phyloP scores from a whole-genome alignment of 805 yeast species.

The Hanseniaspora vineae region DNA sequence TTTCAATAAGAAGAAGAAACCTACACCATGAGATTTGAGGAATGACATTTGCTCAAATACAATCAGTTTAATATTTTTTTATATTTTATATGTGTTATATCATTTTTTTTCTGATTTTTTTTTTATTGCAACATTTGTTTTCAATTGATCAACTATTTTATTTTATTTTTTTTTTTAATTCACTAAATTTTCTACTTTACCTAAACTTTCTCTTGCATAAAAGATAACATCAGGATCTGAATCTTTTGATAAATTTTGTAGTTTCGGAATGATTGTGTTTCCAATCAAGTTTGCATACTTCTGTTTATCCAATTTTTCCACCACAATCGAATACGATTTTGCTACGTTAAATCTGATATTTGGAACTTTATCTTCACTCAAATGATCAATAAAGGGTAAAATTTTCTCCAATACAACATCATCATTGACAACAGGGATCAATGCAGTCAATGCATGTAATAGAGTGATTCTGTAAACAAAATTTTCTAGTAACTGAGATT shows the following conservation, averaged over 20 bases:
- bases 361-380: conserved; percentile 76
- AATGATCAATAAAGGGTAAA: conserved; percentile 64
- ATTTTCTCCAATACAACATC: conserved; percentile 48
- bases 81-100: too few relatives aligned
- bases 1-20: background rate
- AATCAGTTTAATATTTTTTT: too few relatives aligned
- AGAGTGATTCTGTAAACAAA: conserved; percentile 89
- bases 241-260: conserved; percentile 56
- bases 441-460: conserved; percentile 71
- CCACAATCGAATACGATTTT: conserved; percentile 55
- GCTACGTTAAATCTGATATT: conserved; percentile 94
- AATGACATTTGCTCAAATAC: background rate
- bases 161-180: too few relatives aligned
- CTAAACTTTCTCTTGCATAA: conserved; percentile 59
- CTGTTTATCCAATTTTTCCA: conserved; percentile 35
- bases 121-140: too few relatives aligned
- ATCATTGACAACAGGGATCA: conserved; percentile 57
- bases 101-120: background rate
- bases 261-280: conserved; percentile 45
- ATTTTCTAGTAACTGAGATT: conserved; percentile 34
- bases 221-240: conserved; percentile 81
- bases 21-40: background rate
- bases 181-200: conserved; percentile 22
- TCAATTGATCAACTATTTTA: too few relatives aligned
- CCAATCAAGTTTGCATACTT: conserved; percentile 27